phyloP scores from a whole-genome alignment of 345 rosid genomes.

The Ceriops zippeliana region DNA sequence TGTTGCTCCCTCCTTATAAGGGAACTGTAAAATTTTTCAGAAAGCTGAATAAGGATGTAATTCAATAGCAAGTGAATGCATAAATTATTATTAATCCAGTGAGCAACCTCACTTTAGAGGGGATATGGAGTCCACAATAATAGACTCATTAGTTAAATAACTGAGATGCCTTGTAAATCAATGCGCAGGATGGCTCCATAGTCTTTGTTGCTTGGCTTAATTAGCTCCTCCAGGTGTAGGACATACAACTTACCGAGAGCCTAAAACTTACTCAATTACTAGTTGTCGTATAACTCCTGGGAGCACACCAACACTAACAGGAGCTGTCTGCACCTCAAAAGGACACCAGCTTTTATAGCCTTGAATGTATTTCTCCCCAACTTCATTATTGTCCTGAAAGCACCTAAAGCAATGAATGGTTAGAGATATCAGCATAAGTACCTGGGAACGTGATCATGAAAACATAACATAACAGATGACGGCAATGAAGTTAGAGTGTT shows the following conservation, averaged over 20 bases:
- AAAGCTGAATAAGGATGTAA: background rate
- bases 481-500: too few species aligned
- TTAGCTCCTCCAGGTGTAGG: background rate
- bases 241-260: background rate
- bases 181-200: too few species aligned
- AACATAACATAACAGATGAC: too few species aligned
- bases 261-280: slow-evolving; percentile 61
- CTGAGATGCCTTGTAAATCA: too few species aligned
- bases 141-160: too few species aligned
- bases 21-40: too few species aligned
- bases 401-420: slow-evolving; percentile 6
- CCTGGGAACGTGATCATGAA: background rate
- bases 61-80: background rate
- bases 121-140: background rate
- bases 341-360: slow-evolving; percentile 14
- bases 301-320: slow-evolving; percentile 71
- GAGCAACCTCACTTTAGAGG: background rate
- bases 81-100: background rate
- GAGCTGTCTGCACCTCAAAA: slow-evolving; percentile 80
- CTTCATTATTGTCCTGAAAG: slow-evolving; percentile 35
- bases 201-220: background rate
- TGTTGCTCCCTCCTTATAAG: background rate
- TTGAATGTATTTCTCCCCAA: slow-evolving; percentile 15
- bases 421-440: slow-evolving; percentile 2
- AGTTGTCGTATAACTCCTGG: slow-evolving; percentile 80